Base-by-base conservation (phyloP, 2,329 filamentous ascomycete species). In the Grosmannia serpens region DNA sequence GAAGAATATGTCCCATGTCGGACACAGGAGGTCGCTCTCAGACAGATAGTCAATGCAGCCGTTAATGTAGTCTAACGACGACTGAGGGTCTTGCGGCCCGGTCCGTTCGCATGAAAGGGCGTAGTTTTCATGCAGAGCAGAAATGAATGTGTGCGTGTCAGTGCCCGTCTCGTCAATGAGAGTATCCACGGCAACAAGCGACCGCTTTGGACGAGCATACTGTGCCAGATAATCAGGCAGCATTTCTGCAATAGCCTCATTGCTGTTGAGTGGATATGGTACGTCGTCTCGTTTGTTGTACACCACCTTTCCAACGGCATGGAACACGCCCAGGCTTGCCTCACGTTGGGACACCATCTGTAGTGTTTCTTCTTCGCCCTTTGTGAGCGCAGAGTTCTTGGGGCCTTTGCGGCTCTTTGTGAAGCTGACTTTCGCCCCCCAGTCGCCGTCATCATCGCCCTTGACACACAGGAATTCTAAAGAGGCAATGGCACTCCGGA, bases 91-190 rank as follows among this genome's bases (percentile, higher is more conserved):
- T 61, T 72, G 70, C 0, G 74, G 74, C 0, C 74, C 73, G 2
- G 73, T 75, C 52, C 76, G 75, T 63, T 86, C 83, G 67, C 92
- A 97, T 0, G 94, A 97, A 1, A 91, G 77, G 1, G 87, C 79
- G 65, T 96, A 97, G 68, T 99, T 99, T 67, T 99, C 94, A 56
- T 66, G 65, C 41, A 66, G 59, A 1, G 65, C 64, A 3, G 65
- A 63, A 26, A 66, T 63, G 11, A 66, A 66, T 9, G 65, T 66
- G 22, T 88, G 84, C 0, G 87, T 89, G 67, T 99, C 94, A 0
- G 94, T 96, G 1, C 94, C 94, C 0, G 88, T 91, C 73, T 96
- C 92, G 66, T 96, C 89, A 27, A 96, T 86, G n/a, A 99, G 78
- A 1, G 82, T 78, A 63, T 96, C 87, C 8, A 88, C 80, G 8